Evolutionary conservation across 139 green algal genomes (phyloP).

Genomic region (Coccomyxa sp.): DNA sequence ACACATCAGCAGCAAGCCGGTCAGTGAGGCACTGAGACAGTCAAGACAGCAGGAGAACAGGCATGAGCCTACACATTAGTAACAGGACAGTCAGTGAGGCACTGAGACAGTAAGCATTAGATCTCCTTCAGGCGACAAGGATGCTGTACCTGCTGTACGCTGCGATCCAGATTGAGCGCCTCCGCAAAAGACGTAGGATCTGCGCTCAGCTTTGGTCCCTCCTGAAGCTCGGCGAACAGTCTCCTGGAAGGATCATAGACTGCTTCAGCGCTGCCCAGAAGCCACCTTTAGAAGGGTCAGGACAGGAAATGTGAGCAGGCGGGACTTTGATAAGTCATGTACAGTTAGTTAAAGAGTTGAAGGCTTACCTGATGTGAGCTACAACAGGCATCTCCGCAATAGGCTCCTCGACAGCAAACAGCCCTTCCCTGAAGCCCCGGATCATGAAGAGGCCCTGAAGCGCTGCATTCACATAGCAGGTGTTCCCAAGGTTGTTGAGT

Average conservation of each 20-base stretch:
- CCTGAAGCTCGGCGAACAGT: slow-evolving; percentile 65
- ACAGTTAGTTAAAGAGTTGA: too few species aligned
- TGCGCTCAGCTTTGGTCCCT: slow-evolving; percentile 34
- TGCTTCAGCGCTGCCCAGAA: slow-evolving; percentile 3
- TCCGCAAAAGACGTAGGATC: slow-evolving; percentile 64
- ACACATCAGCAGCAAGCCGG: neutral
- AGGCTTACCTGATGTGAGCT: slow-evolving; percentile 29
- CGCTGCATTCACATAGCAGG: slow-evolving; percentile 84
- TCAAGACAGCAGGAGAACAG: neutral
- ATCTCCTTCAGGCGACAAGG: neutral
- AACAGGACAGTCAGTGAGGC: neutral
- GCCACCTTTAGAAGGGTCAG: too few species aligned
- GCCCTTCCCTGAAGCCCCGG: slow-evolving; percentile 44
- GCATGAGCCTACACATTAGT: neutral
- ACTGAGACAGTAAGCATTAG: neutral
- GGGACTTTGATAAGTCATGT: too few species aligned
- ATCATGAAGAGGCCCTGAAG: slow-evolving; percentile 80
- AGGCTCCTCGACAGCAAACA: slow-evolving; percentile 37
- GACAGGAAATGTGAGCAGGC: too few species aligned
- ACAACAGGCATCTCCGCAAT: slow-evolving; percentile 19
- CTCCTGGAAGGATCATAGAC: slow-evolving; percentile 5
- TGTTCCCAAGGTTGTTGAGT: slow-evolving; percentile 83
- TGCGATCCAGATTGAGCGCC: slow-evolving; percentile 68
- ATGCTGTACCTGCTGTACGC: slow-evolving; percentile 64
- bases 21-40: neutral